Conservation (phyloP, 2,329 filamentous ascomycete species). For the Venturia nashicola region DNA sequence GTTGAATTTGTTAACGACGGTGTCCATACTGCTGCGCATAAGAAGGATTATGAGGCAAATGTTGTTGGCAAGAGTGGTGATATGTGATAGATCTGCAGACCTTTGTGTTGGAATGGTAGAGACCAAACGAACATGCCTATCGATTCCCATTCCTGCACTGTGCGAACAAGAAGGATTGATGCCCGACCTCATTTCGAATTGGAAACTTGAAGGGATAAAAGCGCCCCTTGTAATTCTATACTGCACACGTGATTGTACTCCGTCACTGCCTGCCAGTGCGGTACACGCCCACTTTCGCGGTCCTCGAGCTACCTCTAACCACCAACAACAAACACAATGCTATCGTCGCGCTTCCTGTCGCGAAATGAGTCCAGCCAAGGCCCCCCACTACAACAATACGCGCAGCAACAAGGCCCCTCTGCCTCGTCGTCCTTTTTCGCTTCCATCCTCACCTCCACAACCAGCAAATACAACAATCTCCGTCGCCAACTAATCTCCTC, state of each 20-base stretch:
- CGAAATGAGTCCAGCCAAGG: not conserved
- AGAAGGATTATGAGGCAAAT: not conserved
- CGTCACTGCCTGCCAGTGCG: not conserved
- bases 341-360: not conserved
- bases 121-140: not conserved
- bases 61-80: not conserved
- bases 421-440: slow-evolving; percentile 60
- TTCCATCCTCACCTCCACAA: slow-evolving; percentile 49
- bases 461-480: slow-evolving; percentile 44
- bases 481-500: slow-evolving; percentile 58
- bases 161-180: not conserved
- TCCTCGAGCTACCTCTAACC: too few relatives aligned
- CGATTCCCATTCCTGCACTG: not conserved
- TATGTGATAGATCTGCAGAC: not conserved
- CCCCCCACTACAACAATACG: not conserved
- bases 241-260: not conserved
- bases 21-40: not conserved
- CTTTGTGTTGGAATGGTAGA: not conserved
- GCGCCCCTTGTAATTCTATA: not conserved
- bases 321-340: slow-evolving; percentile 2
- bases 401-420: not conserved
- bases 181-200: not conserved
- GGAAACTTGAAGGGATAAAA: too few relatives aligned
- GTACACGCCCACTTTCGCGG: not conserved
- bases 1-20: slow-evolving; percentile 6